Evolutionary conservation across 139 green algal genomes (phyloP).

Genomic region (Coelastrella sp.): DNA sequence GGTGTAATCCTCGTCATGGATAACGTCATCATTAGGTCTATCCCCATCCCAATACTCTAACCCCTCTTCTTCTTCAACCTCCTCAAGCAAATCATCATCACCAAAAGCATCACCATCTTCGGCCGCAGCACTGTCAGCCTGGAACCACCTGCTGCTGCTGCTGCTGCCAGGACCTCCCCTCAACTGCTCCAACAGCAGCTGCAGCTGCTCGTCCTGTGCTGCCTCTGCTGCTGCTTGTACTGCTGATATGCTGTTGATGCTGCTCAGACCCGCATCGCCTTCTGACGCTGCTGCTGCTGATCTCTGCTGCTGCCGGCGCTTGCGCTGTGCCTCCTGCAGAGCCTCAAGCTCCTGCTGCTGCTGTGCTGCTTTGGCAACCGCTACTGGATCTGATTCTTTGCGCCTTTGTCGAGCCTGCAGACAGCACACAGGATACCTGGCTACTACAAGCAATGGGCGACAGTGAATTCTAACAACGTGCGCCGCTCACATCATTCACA

Average conservation of each 20-base stretch:
- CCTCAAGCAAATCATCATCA: background rate
- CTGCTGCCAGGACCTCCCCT: background rate
- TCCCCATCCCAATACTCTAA: too few relatives aligned
- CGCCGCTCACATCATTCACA: background rate
- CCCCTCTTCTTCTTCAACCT: constrained; percentile 16
- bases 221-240: background rate
- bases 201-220: constrained; percentile 31
- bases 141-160: background rate
- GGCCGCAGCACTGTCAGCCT: too few relatives aligned
- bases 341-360: constrained; percentile 28
- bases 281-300: background rate
- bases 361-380: constrained; percentile 21
- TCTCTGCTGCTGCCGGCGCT: constrained; percentile 2
- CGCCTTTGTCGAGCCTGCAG: constrained; percentile 15
- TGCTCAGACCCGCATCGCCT: too few relatives aligned
- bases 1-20: constrained; percentile 13
- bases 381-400: constrained; percentile 28
- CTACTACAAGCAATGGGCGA: too few relatives aligned
- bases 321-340: constrained; percentile 21
- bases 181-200: constrained; percentile 42
- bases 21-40: background rate
- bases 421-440: background rate
- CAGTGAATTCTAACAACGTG: background rate
- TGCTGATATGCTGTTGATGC: background rate
- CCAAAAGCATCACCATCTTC: too few relatives aligned